A percentile compares a stretch with the other conserved stretches of the same genome.
These are phyloP conservation scores for Closterium sp. DNA, from an alignment of 139 green algal species.

Conservation along the genomic window DNA sequence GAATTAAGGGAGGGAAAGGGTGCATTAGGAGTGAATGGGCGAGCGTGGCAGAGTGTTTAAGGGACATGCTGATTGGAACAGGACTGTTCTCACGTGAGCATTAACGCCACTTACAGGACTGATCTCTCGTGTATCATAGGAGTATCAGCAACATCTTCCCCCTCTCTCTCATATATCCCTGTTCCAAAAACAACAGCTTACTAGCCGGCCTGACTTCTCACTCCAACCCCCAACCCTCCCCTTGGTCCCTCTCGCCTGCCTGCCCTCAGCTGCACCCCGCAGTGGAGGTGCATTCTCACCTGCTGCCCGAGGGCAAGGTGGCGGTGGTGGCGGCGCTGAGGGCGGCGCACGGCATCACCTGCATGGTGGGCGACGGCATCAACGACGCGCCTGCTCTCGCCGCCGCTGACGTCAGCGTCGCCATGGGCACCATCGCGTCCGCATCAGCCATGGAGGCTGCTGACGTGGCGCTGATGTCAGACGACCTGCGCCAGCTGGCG, in stretches of 20 bases:
- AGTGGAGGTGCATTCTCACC: constrained; percentile 24
- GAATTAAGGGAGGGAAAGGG: background rate
- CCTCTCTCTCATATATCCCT: no score
- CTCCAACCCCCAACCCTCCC: background rate
- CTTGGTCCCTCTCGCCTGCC: background rate
- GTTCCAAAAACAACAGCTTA: no score
- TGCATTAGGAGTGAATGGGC: background rate
- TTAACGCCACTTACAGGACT: no score
- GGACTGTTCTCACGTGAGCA: no score
- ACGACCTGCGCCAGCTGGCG: constrained; percentile 63
- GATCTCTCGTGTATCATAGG: no score
- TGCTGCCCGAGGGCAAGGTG: constrained; percentile 61
- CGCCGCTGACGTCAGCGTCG: constrained; percentile 59
- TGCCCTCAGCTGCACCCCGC: background rate
- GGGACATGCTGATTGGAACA: background rate
- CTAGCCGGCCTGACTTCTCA: no score
- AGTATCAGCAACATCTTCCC: no score
- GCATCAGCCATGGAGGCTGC: constrained; percentile 71
- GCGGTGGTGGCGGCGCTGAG: constrained; percentile 24
- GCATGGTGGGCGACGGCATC: constrained; percentile 70
- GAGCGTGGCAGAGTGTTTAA: background rate
- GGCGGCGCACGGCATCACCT: background rate
- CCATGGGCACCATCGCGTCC: constrained; percentile 63
- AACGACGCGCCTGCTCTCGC: constrained; percentile 66
- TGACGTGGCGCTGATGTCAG: constrained; percentile 70